phyloP scores from a whole-genome alignment of 2,329 filamentous ascomycete species.

The Cercospora citrullina region DNA sequence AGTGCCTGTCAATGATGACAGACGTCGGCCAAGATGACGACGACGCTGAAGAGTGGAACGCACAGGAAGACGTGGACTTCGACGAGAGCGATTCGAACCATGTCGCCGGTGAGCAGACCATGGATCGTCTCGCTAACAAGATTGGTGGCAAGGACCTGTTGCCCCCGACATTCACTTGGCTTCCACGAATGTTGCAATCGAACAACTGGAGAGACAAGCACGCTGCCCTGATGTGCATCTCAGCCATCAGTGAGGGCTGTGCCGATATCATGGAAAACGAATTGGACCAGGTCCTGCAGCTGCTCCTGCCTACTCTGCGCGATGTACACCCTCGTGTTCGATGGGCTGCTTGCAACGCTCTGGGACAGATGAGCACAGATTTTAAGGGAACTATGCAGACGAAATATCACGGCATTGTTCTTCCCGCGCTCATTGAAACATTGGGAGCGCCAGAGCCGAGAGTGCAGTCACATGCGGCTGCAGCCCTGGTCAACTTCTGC shows the following conservation, averaged over 20 bases:
- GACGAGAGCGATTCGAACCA: slow-evolving; percentile 98
- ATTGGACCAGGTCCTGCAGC: slow-evolving; percentile 86
- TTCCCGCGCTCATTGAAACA: slow-evolving; percentile 90
- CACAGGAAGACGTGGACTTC: slow-evolving; percentile 88
- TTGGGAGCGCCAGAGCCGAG: slow-evolving; percentile 86
- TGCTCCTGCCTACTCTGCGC: slow-evolving; percentile 88
- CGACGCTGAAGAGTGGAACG: slow-evolving; percentile 90
- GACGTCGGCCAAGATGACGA: slow-evolving; percentile 94
- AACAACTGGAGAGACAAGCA: slow-evolving; percentile 93
- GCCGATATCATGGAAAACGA: slow-evolving; percentile 94
- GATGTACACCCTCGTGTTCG: slow-evolving; percentile 91
- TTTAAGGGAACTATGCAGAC: slow-evolving; percentile 98
- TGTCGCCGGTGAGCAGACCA: slow-evolving; percentile 95
- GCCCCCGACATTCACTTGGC: slow-evolving; percentile 92
- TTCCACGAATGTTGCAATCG: slow-evolving; percentile 96
- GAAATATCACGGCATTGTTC: slow-evolving; percentile 84
- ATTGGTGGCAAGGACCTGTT: slow-evolving; percentile 91
- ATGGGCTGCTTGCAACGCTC: slow-evolving; percentile 95
- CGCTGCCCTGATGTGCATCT: slow-evolving; percentile 97
- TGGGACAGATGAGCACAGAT: slow-evolving; percentile 99
- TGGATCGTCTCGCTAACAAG: slow-evolving; percentile 97
- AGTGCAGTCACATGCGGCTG: slow-evolving; percentile 94
- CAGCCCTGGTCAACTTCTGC: slow-evolving; percentile 98
- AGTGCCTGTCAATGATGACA: slow-evolving; percentile 97
- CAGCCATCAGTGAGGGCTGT: slow-evolving; percentile 96